Percentiles rank a stretch among this genome's conserved stretches.
These are phyloP conservation scores for Diplodia sapinea DNA, from an alignment of 2,329 filamentous ascomycete species.

Conservation along the genomic window DNA sequence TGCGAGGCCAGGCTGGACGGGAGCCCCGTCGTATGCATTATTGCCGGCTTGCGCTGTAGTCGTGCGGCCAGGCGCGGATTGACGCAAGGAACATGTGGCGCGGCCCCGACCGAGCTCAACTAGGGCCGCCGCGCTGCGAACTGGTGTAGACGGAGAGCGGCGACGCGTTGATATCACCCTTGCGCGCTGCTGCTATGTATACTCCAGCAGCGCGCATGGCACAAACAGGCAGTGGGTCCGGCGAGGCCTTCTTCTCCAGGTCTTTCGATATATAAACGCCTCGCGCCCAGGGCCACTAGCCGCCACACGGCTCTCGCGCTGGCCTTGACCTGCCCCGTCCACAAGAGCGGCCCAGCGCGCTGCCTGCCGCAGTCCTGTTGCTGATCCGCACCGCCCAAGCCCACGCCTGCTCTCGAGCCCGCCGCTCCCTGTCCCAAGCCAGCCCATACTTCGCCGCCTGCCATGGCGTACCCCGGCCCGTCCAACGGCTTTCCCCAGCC, in stretches of 20 bases:
- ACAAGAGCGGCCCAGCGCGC: slow-evolving; percentile 18
- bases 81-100: slow-evolving; percentile 23
- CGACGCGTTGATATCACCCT: slow-evolving; percentile 25
- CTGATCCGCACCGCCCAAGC: neutral
- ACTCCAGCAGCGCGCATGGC: slow-evolving; percentile 22
- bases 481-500: slow-evolving; percentile 31
- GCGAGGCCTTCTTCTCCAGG: slow-evolving; percentile 14
- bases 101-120: neutral
- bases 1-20: slow-evolving; percentile 23
- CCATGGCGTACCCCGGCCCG: slow-evolving; percentile 31
- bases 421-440: neutral
- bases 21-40: slow-evolving; percentile 1
- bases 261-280: slow-evolving; percentile 25
- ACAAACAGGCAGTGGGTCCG: slow-evolving; percentile 10
- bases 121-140: neutral
- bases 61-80: slow-evolving; percentile 16
- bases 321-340: slow-evolving; percentile 13
- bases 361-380: neutral
- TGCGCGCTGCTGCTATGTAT: slow-evolving; percentile 10
- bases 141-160: neutral
- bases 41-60: neutral
- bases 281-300: slow-evolving; percentile 22
- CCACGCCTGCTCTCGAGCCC: neutral
- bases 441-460: neutral
- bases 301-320: slow-evolving; percentile 21